A percentile compares a stretch with the other conserved stretches of the same genome.
Conservation (phyloP, 2,329 filamentous ascomycete genomes). For the Aspergillus flavus region DNA sequence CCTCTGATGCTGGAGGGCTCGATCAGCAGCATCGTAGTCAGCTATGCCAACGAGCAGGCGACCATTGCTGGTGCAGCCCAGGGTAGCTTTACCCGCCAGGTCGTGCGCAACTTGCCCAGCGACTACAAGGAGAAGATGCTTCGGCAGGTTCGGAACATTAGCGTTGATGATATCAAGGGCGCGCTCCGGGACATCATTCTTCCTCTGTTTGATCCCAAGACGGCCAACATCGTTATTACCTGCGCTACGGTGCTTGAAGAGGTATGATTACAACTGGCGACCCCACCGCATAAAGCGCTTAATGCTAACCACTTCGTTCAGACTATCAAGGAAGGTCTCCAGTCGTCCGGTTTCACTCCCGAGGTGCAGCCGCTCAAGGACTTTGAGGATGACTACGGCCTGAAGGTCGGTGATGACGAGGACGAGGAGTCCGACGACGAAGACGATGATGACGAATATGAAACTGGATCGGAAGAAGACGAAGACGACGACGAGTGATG, state of each 20-base stretch:
- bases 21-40: constrained; percentile 84
- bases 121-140: constrained; percentile 80
- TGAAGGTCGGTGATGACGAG: constrained; percentile 65
- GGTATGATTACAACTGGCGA: constrained; percentile 56
- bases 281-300: constrained; percentile 5
- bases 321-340: constrained; percentile 75
- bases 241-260: constrained; percentile 84
- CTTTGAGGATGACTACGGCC: constrained; percentile 88
- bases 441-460: constrained; percentile 48
- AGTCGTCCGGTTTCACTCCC: constrained; percentile 75
- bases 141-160: constrained; percentile 74
- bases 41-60: constrained; percentile 83
- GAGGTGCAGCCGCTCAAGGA: constrained; percentile 72
- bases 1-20: constrained; percentile 83
- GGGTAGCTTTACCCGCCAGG: constrained; percentile 79
- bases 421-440: constrained; percentile 60
- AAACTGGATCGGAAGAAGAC: constrained; percentile 51
- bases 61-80: constrained; percentile 81
- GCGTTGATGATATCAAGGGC: constrained; percentile 72
- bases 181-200: constrained; percentile 75
- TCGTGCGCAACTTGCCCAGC: constrained; percentile 72
- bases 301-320: constrained; percentile 42
- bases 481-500: constrained; percentile 48
- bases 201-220: constrained; percentile 77
- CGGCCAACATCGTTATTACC: constrained; percentile 83